phyloP scores from a whole-genome alignment of 176 grass and related monocot genomes.

The Urochloa ruziziensis region DNA sequence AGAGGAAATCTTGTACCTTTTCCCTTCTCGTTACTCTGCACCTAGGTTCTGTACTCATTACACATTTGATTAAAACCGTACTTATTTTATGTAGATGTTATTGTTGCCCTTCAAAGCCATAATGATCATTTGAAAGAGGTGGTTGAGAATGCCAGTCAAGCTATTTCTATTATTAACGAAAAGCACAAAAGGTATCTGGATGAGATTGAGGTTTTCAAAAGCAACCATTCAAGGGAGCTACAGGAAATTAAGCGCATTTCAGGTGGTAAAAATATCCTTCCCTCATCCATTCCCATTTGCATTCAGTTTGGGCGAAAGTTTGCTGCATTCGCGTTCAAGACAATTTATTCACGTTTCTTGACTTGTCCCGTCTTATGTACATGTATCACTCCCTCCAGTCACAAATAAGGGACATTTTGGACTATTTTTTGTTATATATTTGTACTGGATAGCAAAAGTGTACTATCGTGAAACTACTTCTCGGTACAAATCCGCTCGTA shows the following conservation, averaged over 20 bases:
- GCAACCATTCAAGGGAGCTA: constrained; percentile 53
- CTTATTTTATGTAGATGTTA: constrained; percentile 63
- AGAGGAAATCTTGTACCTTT: neutral
- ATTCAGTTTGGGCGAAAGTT: constrained; percentile 1
- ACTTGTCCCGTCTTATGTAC: neutral
- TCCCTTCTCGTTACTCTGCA: neutral
- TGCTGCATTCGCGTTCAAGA: neutral
- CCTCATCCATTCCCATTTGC: constrained; percentile 18
- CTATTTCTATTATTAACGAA: constrained; percentile 60
- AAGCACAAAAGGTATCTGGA: constrained; percentile 64
- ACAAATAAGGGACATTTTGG: neutral
- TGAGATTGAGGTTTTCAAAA: constrained; percentile 71
- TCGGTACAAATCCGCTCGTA: neutral
- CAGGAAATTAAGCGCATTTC: constrained; percentile 78
- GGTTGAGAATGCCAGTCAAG: constrained; percentile 62
- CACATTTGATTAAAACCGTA: constrained; percentile 14
- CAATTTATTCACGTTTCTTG: neutral
- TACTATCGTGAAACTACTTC: neutral
- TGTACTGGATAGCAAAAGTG: neutral
- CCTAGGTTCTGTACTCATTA: neutral
- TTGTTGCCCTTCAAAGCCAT: constrained; percentile 70
- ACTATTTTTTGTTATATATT: neutral
- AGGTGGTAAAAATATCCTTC: constrained; percentile 53
- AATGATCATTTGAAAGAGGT: constrained; percentile 70
- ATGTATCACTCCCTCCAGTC: neutral